These are phyloP conservation scores for Schrenkiella parvula DNA, from an alignment of 345 rosid genomes.

Conservation along the genomic window DNA sequence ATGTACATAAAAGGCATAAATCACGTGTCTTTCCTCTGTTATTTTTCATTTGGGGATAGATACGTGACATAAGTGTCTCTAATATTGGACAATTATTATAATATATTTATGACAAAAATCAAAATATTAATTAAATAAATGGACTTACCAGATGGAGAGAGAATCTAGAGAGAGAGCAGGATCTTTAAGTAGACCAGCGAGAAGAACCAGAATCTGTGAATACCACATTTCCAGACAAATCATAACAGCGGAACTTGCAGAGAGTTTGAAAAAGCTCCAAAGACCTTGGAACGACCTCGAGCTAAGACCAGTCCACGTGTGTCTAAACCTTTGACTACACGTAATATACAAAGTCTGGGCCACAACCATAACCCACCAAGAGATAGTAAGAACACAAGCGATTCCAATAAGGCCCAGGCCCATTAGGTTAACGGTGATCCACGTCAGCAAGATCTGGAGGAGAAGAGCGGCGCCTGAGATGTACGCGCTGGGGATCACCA, in stretches of 20 bases:
- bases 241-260: background rate
- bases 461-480: slow-evolving; percentile 52
- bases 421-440: slow-evolving; percentile 41
- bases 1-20: background rate
- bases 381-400: background rate
- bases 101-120: background rate
- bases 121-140: background rate
- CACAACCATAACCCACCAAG: background rate
- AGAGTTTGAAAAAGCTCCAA: background rate
- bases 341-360: background rate
- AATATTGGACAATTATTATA: too few species aligned
- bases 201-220: background rate
- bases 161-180: background rate
- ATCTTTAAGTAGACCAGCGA: background rate
- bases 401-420: background rate
- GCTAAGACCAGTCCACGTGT: slow-evolving; percentile 3
- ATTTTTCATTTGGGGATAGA: background rate
- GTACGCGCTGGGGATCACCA: slow-evolving; percentile 57
- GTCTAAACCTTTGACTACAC: background rate
- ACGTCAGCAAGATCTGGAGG: slow-evolving; percentile 50
- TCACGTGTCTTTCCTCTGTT: background rate
- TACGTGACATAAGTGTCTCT: background rate
- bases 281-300: background rate
- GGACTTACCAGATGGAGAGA: background rate
- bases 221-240: slow-evolving; percentile 1